phyloP scores from a whole-genome alignment of 768 basidiomycete genomes.

The Hypsizygus marmoreus region DNA sequence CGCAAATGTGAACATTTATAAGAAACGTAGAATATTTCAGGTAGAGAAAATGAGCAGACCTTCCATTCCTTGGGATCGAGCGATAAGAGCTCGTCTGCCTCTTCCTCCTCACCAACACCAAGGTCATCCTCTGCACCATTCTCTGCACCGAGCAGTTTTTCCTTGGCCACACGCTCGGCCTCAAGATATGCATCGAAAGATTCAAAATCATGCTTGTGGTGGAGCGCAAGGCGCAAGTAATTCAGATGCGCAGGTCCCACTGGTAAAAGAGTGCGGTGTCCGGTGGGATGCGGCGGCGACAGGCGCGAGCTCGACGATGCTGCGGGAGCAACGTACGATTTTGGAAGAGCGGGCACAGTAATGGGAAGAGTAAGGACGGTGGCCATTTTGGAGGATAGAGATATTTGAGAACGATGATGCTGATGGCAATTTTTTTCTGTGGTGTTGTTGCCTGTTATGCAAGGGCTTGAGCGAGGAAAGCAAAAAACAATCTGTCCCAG shows the following conservation, averaged over 20 bases:
- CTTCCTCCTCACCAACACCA: slow-evolving; percentile 90
- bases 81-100: slow-evolving; percentile 64
- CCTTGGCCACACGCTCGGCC: slow-evolving; percentile 38
- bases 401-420: no score
- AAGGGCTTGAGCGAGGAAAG: no score
- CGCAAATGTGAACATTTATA: not conserved
- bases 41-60: slow-evolving; percentile 39
- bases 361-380: slow-evolving; percentile 31
- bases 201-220: slow-evolving; percentile 79
- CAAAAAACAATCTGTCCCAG: no score
- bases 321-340: slow-evolving; percentile 42
- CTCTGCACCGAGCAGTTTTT: slow-evolving; percentile 48
- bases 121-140: slow-evolving; percentile 79
- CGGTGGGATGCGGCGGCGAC: slow-evolving; percentile 37
- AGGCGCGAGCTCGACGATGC: slow-evolving; percentile 34
- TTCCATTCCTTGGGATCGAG: slow-evolving; percentile 99
- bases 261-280: slow-evolving; percentile 63
- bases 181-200: slow-evolving; percentile 72
- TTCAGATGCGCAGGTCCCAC: slow-evolving; percentile 88
- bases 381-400: slow-evolving; percentile 20
- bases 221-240: slow-evolving; percentile 72
- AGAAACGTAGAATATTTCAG: not conserved
- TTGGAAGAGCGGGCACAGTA: slow-evolving; percentile 34
- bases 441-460: no score
- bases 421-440: no score